These are phyloP conservation scores for Ascochyta fabae DNA, from an alignment of 2,329 filamentous ascomycete species.

Conservation along the genomic window DNA sequence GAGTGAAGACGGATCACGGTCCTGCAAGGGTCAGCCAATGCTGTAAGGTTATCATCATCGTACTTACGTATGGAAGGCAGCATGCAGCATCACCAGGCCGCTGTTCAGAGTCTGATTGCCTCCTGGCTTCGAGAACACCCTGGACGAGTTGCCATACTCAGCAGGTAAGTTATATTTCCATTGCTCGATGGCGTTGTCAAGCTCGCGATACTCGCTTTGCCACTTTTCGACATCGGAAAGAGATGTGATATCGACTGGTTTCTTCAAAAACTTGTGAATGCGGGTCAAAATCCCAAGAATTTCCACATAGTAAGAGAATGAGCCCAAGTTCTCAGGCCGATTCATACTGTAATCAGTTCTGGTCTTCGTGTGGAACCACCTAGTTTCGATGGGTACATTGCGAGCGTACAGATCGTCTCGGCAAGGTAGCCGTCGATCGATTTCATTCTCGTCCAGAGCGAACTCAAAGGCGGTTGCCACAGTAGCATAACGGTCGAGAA, in stretches of 20 bases:
- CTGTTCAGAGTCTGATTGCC: conserved; percentile 75
- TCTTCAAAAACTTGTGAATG: conserved; percentile 87
- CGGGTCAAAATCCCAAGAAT: conserved; percentile 85
- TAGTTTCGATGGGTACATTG: conserved; percentile 82
- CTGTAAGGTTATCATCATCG: background rate
- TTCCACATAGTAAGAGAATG: conserved; percentile 90
- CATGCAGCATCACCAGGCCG: conserved; percentile 89
- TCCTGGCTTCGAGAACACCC: conserved; percentile 68
- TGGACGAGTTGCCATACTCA: conserved; percentile 84
- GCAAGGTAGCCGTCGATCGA: conserved; percentile 85
- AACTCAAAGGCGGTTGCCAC: conserved; percentile 93
- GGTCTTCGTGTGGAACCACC: conserved; percentile 69
- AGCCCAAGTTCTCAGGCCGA: conserved; percentile 80
- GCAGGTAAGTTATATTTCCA: conserved; percentile 86
- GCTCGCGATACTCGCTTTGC: conserved; percentile 84
- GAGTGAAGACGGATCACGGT: conserved; percentile 90
- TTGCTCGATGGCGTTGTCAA: conserved; percentile 77
- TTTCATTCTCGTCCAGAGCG: conserved; percentile 85
- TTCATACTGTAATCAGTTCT: conserved; percentile 68
- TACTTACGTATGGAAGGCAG: conserved; percentile 80
- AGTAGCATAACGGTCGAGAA: conserved; percentile 88
- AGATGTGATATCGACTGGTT: conserved; percentile 86
- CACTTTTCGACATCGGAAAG: conserved; percentile 85
- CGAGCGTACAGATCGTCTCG: conserved; percentile 85
- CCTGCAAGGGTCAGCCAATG: conserved; percentile 46